Evolutionary conservation across 345 rosid genomes (phyloP).

Genomic region (Ailanthus altissimus): DNA sequence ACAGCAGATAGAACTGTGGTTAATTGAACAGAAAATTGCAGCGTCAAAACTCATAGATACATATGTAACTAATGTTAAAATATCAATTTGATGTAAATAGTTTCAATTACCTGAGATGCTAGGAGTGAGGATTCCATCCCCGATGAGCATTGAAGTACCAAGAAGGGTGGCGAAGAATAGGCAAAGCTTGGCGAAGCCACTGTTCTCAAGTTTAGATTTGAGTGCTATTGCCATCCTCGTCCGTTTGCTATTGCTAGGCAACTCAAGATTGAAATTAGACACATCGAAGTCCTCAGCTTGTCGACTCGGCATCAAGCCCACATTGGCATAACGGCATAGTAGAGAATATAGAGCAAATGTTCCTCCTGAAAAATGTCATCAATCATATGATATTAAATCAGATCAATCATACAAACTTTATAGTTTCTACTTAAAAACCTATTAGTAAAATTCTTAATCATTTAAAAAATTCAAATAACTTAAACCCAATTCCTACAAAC

Average conservation of each 20-base stretch:
- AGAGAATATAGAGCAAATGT: constrained; percentile 64
- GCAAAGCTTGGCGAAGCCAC: constrained; percentile 26
- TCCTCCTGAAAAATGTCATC: constrained; percentile 42
- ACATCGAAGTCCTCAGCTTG: constrained; percentile 48
- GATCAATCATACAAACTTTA: too few relatives aligned
- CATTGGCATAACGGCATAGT: constrained; percentile 52
- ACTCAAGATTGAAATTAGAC: constrained; percentile 42
- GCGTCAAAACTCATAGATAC: neutral
- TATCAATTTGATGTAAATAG: constrained; percentile 3
- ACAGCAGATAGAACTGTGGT: constrained; percentile 51
- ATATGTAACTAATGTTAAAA: neutral
- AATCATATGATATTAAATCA: neutral
- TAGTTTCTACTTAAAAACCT: too few relatives aligned
- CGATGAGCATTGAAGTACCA: constrained; percentile 61
- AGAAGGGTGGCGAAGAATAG: constrained; percentile 41
- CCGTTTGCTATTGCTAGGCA: constrained; percentile 21
- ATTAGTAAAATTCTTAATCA: too few relatives aligned
- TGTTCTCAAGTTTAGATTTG: constrained; percentile 31
- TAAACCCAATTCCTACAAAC: too few relatives aligned
- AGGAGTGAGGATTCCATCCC: constrained; percentile 60
- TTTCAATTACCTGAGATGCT: constrained; percentile 29
- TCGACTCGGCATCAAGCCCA: constrained; percentile 45
- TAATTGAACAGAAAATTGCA: neutral
- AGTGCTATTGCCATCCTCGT: constrained; percentile 16
- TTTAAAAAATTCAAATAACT: too few relatives aligned